Conservation (phyloP, 2,329 filamentous ascomycete species). For the Pseudogymnoascus sp. region DNA sequence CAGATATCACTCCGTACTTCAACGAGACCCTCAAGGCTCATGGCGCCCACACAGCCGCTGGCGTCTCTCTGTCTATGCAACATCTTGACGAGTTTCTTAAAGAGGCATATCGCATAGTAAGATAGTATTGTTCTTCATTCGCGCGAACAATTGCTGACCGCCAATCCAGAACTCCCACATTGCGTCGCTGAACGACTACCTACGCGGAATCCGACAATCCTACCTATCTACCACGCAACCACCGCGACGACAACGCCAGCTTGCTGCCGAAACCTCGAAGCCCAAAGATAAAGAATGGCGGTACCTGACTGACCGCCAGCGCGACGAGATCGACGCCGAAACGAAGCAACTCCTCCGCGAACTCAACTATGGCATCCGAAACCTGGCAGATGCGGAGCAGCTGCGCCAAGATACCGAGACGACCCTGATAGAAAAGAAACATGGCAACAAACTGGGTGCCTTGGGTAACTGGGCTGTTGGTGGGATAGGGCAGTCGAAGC, state of each 20-base stretch:
- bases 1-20: conserved; percentile 60
- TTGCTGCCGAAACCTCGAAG: not conserved
- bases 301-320: conserved; percentile 65
- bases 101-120: conserved; percentile 87
- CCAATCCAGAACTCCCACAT: conserved; percentile 70
- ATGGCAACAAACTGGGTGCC: conserved; percentile 53
- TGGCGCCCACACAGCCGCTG: conserved; percentile 40
- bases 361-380: conserved; percentile 71
- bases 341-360: conserved; percentile 80
- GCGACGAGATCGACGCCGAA: conserved; percentile 79
- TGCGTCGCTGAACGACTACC: conserved; percentile 66
- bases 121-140: conserved; percentile 23
- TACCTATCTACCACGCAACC: conserved; percentile 79
- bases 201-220: conserved; percentile 75
- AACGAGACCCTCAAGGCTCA: conserved; percentile 58
- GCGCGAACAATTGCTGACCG: conserved; percentile 17
- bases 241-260: conserved; percentile 36
- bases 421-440: conserved; percentile 63
- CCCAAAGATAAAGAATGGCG: conserved; percentile 25
- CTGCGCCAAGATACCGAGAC: conserved; percentile 69
- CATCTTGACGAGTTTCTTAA: conserved; percentile 80
- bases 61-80: conserved; percentile 31
- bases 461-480: conserved; percentile 62
- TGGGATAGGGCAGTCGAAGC: conserved; percentile 45
- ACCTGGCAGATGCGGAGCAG: conserved; percentile 73